These are phyloP conservation scores for Diaporthe humulicola DNA, from an alignment of 2,329 filamentous ascomycete species.

Conservation along the genomic window DNA sequence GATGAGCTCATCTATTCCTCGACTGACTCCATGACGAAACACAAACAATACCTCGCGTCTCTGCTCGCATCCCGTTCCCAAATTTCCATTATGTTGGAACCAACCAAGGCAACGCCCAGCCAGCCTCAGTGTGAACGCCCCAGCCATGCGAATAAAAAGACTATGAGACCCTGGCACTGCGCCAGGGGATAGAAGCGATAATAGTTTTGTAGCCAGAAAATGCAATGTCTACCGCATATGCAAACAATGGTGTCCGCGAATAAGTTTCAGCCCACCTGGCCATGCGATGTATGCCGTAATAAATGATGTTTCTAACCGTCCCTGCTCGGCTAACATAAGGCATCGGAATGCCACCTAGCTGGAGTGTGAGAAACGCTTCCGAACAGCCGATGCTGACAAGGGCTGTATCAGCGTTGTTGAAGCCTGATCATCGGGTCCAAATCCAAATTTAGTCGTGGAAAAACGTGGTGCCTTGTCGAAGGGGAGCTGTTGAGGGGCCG, in stretches of 20 bases:
- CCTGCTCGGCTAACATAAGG: conserved; percentile 4
- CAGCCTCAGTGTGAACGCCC: conserved; percentile 33
- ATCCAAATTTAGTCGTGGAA: conserved; percentile 59
- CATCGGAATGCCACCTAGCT: conserved; percentile 17
- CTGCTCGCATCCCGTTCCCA: conserved; percentile 10
- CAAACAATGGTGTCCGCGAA: conserved; percentile 28
- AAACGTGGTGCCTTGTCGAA: conserved; percentile 62
- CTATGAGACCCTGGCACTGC: conserved; percentile 18
- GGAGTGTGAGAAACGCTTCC: not conserved
- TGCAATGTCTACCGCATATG: conserved; percentile 35
- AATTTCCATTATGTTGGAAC: conserved; percentile 26
- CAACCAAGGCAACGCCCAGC: conserved; percentile 28
- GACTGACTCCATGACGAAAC: conserved; percentile 20
- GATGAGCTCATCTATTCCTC: conserved; percentile 23
- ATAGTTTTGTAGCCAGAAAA: conserved; percentile 38
- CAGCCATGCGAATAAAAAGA: conserved; percentile 38
- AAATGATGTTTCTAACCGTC: conserved; percentile 20
- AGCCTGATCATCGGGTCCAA: not conserved
- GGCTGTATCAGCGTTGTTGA: not conserved
- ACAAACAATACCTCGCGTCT: conserved; percentile 22
- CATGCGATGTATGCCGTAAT: conserved; percentile 37
- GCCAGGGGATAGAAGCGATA: conserved; percentile 28
- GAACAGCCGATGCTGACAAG: conserved; percentile 3
- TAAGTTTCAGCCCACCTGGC: conserved; percentile 27
- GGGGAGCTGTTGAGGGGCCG: conserved; percentile 67